Base-by-base conservation (phyloP, 2,329 filamentous ascomycete species). In the Trichoderma cornu-damae region DNA sequence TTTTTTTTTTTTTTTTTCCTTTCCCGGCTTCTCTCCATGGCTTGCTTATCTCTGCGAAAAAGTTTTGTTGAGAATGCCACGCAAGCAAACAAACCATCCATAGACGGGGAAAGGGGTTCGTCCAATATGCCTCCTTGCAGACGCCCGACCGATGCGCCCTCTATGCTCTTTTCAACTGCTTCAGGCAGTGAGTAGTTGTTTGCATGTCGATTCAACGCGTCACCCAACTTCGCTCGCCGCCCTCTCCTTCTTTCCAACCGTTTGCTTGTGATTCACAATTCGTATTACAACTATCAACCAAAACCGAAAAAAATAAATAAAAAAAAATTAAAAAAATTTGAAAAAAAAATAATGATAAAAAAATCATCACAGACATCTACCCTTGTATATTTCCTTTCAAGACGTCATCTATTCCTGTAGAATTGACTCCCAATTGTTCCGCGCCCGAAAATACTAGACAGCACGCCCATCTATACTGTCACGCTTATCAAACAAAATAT, bases 311-410 rank as follows among this genome's bases (percentile, higher is more conserved):
- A 12, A 22, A n/a, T n/a, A n/a, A n/a, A n/a, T n/a, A n/a, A n/a
- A n/a, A n/a, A n/a, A n/a, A n/a, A n/a, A n/a, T n/a, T n/a, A n/a
- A n/a, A n/a, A n/a, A n/a, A n/a, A n/a, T n/a, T n/a, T n/a, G n/a
- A n/a, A n/a, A n/a, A n/a, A n/a, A n/a, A n/a, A n/a, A n/a, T n/a
- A n/a, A n/a, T n/a, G n/a, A n/a, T n/a, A n/a, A 50, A 35, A 12
- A 20, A 38, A 57, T 57, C 50, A 57, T 49, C 35, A 42, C 51
- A 57, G 54, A 50, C 51, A 51, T 57, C 54, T 57, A 57, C 44
- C 46, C 54, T 42, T 46, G 51, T 55, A 55, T 55, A 43, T 55
- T 37, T 56, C 28, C 22, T 11, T 28, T 40, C 38, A 44, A 50
- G 37, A 37, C 54, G 44, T 57, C 24, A 50, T 57, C 54, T 57